Base-by-base conservation (phyloP, 1,284 basidiomycete genomes). In the Ceratobasidium sp. region DNA sequence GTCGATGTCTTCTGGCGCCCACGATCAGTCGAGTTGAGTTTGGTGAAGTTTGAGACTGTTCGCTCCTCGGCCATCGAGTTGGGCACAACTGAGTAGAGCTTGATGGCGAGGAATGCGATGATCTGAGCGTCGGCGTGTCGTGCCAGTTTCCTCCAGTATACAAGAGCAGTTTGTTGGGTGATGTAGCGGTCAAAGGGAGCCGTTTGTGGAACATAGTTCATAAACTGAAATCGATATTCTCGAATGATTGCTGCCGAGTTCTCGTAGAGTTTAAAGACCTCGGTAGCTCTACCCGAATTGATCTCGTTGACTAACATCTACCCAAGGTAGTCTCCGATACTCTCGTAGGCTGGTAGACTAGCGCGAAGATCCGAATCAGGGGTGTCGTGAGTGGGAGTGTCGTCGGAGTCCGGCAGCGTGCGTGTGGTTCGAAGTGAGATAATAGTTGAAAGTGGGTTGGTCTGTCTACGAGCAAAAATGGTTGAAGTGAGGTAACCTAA, bases 51-150 rank as follows among this genome's bases (percentile, higher is more conserved):
- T 8, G 82, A 83, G 21, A 77, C 79, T n/a, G 82, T 83, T 3
- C 80, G 77, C 73, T 83, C 81, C 59, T 83, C 81, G 7, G 80
- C 76, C 82, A 83, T 83, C 0, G 81, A 83, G 75, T 82, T 83
- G n/a, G 79, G 78, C 3, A 80, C 76, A 16, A 81, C 74, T 8
- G 79, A 79, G 73, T 80, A 82, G 16, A 82, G 76, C 58, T 80
- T 80, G 44, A 79, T 72, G 1, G 78, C 79, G 38, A 83, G 77
- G 52, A 77, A 64, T 79, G 69, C n/a, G 1, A 75, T 30, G 1
- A 75, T 32, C 11, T 13, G 11, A 30, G 74, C 71, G 50, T 75
- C 44, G 9, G 50, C 46, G 32, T 73, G 54, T 1, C 28, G 32
- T n/a, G 30, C 13, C 1, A 69, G 28, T 2, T 23, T 11, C 2